Evolutionary conservation across 2,329 filamentous ascomycete species (phyloP).

Genomic region (Ophiostoma sp.): DNA sequence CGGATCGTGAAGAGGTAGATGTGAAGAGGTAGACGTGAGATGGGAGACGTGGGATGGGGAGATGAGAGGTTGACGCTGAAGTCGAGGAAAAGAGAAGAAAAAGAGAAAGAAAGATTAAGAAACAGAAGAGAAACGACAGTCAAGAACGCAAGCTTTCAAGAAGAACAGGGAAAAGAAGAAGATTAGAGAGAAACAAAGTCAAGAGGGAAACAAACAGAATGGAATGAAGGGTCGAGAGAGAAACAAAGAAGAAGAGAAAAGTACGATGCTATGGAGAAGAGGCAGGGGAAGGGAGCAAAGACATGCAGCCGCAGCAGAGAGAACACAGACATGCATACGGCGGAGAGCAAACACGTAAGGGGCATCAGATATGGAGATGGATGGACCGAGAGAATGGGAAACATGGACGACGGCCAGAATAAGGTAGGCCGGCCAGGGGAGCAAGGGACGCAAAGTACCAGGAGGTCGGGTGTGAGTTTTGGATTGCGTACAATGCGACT

Average conservation of each 20-base stretch:
- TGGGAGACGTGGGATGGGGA: background rate
- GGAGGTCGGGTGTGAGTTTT: conserved; percentile 1
- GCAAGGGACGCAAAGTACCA: background rate
- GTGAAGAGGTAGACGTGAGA: background rate
- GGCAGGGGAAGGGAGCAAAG: conserved; percentile 5
- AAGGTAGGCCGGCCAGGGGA: background rate
- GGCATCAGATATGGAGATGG: background rate
- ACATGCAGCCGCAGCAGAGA: background rate
- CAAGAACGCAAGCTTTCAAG: conserved; percentile 11
- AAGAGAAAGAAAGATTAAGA: background rate
- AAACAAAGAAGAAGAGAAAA: conserved; percentile 13
- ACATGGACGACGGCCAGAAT: background rate
- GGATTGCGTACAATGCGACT: conserved; percentile 2
- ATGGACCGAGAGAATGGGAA: conserved; percentile 3
- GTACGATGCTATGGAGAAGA: conserved; percentile 3
- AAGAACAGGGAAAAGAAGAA: background rate
- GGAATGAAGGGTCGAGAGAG: background rate
- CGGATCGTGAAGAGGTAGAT: background rate
- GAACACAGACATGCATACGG: background rate
- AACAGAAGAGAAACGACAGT: background rate
- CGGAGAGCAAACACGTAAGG: background rate
- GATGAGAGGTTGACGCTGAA: background rate
- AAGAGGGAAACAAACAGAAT: background rate
- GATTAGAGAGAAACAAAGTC: background rate
- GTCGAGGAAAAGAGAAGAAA: background rate